Percentiles rank a stretch among this genome's conserved stretches.
phyloP scores from a whole-genome alignment of 2,329 filamentous ascomycete species.

The Gaeumannomyces sp. region DNA sequence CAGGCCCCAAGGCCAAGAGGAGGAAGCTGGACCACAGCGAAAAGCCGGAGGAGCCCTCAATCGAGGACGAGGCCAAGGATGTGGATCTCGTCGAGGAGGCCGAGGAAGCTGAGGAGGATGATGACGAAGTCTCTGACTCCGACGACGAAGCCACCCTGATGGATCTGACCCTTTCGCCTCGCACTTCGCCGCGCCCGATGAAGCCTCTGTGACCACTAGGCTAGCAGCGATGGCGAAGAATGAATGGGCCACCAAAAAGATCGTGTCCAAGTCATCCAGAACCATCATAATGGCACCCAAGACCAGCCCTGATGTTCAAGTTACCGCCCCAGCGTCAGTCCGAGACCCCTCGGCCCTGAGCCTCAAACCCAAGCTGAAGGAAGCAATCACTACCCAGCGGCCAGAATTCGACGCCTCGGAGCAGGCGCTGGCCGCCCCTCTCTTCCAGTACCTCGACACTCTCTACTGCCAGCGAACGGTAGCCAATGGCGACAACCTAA shows the following conservation, averaged over 20 bases:
- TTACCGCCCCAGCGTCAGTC: slow-evolving; percentile 29
- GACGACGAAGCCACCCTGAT: slow-evolving; percentile 45
- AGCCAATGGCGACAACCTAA: slow-evolving; percentile 61
- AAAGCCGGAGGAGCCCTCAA: slow-evolving; percentile 16
- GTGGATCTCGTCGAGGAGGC: slow-evolving; percentile 41
- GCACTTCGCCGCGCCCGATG: slow-evolving; percentile 68
- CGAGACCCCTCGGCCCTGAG: slow-evolving; percentile 42
- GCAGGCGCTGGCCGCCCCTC: slow-evolving; percentile 58
- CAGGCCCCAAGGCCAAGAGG: slow-evolving; percentile 44
- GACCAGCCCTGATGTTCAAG: slow-evolving; percentile 26
- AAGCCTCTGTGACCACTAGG: slow-evolving; percentile 49
- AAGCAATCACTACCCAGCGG: slow-evolving; percentile 46
- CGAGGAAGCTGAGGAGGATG: slow-evolving; percentile 38
- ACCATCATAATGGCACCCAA: slow-evolving; percentile 41
- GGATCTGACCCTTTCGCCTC: slow-evolving; percentile 66
- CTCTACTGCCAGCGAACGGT: slow-evolving; percentile 68
- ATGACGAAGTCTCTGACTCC: slow-evolving; percentile 26
- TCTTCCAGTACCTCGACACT: slow-evolving; percentile 80
- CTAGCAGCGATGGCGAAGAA: slow-evolving; percentile 43
- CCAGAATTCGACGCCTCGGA: slow-evolving; percentile 55
- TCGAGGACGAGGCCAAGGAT: slow-evolving; percentile 30
- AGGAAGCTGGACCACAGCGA: slow-evolving; percentile 45
- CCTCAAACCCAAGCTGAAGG: slow-evolving; percentile 65
- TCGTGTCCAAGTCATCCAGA: slow-evolving; percentile 39
- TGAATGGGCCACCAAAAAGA: slow-evolving; percentile 45